phyloP scores from a whole-genome alignment of 1,284 basidiomycete genomes.

The Tylopilus orsonianus region DNA sequence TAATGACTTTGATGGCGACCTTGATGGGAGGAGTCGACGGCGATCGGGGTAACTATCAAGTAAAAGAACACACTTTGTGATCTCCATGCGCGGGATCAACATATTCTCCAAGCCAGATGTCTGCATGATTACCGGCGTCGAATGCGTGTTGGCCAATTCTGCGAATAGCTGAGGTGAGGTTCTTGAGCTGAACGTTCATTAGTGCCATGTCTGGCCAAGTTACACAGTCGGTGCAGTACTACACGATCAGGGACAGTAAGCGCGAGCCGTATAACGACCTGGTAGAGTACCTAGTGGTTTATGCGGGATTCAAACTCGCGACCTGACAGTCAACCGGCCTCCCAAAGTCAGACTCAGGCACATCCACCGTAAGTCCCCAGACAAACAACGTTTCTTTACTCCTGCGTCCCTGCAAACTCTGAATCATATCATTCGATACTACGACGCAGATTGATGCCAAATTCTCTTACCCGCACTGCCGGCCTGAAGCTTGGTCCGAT shows the following conservation, averaged over 20 bases:
- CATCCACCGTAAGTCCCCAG: no score
- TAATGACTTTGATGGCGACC: slow-evolving; percentile 31
- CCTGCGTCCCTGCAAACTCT: background rate
- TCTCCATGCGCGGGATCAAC: slow-evolving; percentile 6
- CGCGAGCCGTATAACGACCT: background rate
- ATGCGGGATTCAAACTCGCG: no score
- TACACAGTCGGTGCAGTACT: background rate
- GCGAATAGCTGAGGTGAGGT: slow-evolving; percentile 23
- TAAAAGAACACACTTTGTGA: slow-evolving; percentile 5
- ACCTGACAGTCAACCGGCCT: no score
- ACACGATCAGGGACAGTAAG: background rate
- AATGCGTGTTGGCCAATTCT: slow-evolving; percentile 19
- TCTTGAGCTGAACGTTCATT: slow-evolving; percentile 21
- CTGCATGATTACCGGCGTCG: slow-evolving; percentile 24
- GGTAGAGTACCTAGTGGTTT: no score
- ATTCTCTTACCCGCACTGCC: slow-evolving; percentile 58
- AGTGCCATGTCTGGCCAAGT: slow-evolving; percentile 17
- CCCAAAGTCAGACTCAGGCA: no score
- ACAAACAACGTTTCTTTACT: background rate
- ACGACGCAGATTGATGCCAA: slow-evolving; percentile 33
- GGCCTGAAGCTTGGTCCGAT: slow-evolving; percentile 71
- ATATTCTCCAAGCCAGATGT: slow-evolving; percentile 30
- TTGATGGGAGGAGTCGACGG: slow-evolving; percentile 2
- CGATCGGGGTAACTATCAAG: background rate
- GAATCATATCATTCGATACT: background rate